These are phyloP conservation scores for Thelephora terrestris DNA, from an alignment of 1,284 basidiomycete species.

Conservation along the genomic window DNA sequence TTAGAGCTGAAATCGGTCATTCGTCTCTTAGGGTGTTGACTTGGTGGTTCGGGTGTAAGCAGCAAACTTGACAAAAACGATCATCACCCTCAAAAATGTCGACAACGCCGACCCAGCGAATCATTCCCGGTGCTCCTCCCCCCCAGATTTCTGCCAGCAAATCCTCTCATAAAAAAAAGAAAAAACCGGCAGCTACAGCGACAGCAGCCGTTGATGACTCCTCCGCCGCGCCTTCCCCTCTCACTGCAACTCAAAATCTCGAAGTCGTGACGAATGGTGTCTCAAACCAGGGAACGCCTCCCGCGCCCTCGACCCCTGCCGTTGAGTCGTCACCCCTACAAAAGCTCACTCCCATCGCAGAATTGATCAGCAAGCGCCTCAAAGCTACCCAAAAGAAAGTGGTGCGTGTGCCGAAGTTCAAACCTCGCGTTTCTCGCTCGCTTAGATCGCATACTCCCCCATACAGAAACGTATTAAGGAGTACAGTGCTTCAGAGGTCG, in stretches of 20 bases:
- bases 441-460: constrained; percentile 2
- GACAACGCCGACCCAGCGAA: constrained; percentile 32
- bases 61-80: constrained; percentile 12
- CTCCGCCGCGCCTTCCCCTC: constrained; percentile 25
- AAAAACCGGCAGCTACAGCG: constrained; percentile 36
- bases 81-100: constrained; percentile 23
- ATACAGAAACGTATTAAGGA: constrained; percentile 58
- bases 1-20: constrained; percentile 15
- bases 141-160: constrained; percentile 40
- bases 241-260: not conserved
- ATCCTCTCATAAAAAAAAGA: constrained; percentile 53
- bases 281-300: not conserved
- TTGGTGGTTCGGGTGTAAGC: constrained; percentile 4
- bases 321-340: constrained; percentile 30
- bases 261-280: not conserved
- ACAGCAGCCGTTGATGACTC: constrained; percentile 29
- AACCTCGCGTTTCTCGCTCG: not conserved
- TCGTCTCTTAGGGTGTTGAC: not conserved
- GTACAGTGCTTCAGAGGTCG: constrained; percentile 57
- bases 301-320: constrained; percentile 15
- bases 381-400: constrained; percentile 76
- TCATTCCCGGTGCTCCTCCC: constrained; percentile 67
- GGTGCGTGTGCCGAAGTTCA: constrained; percentile 34
- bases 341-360: constrained; percentile 61
- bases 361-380: constrained; percentile 68